Evolutionary conservation across 2,329 filamentous ascomycete genomes (phyloP), one percentile per base, ranked within the genome.

Genomic region (Penicillium sp.): DNA sequence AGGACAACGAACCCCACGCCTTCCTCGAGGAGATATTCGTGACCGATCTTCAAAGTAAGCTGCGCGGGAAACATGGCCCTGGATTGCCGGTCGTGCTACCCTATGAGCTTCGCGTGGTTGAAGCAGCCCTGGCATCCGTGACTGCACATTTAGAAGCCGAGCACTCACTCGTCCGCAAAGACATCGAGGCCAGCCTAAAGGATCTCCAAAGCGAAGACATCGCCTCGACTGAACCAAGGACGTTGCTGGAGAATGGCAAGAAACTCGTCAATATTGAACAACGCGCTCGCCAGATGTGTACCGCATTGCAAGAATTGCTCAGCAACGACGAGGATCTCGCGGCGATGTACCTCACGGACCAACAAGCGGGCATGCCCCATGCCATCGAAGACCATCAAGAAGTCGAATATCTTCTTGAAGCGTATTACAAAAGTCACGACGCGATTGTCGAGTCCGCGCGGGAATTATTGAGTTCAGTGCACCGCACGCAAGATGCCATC

Each of bases 391-490:
- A 77, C 47, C 74, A 77, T 39, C 72, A 73, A 55, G 70, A 73
- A 49, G 74, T 74, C 33, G 75, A 77, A 63, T 76, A 76, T 55
- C 59, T 77, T 44, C 64, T 76, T 2, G 73, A 77, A 46, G 72
- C 73, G 14, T 76, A 76, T 59, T 73, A 70, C 56, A 75, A 74
- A 50, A 71, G 70, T 4, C 68, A 66, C 7, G 74, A 76, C 46
- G 62, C 69, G 1, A 69, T 77, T 22, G 73, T 70, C 1, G 69
- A 76, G 57, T 70, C 70, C 2, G 61, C 69, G 2, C 58, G 54
- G 6, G 65, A 66, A 3, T 53, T 75, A 41, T 62, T 71, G 40
- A 63, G 61, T 3, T 65, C 74, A 33, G 69, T 76, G 6, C 65
- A 65, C 7, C 70, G 66, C 14, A 76, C 71, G 9, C 71, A 72